phyloP scores from a whole-genome alignment of 73 alveolate species.

The Paramecium pentaurelia region DNA sequence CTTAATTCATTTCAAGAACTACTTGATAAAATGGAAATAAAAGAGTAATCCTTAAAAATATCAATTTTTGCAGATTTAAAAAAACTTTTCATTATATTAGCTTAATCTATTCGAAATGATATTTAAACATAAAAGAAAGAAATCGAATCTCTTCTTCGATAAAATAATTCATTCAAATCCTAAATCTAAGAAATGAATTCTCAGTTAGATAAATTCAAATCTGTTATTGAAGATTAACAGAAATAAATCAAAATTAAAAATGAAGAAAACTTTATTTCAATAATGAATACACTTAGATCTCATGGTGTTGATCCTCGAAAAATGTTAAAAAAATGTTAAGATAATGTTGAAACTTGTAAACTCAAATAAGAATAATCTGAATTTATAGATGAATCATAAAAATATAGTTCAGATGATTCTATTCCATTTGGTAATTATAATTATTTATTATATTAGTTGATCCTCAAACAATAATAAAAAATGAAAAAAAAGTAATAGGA shows the following conservation, averaged over 20 bases:
- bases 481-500: background rate
- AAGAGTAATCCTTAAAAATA: conserved; percentile 20
- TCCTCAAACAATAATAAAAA: background rate
- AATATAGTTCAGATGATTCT: conserved; percentile 48
- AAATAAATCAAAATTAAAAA: conserved; percentile 8
- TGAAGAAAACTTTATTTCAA: conserved; percentile 20
- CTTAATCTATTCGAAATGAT: background rate
- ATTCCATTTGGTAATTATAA: conserved; percentile 18
- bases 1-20: background rate
- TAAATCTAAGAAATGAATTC: background rate
- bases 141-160: background rate
- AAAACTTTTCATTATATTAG: background rate
- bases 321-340: conserved; percentile 14
- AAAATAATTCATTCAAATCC: background rate
- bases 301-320: conserved; percentile 40
- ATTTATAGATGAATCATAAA: background rate
- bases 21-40: background rate
- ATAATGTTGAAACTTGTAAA: conserved; percentile 32
- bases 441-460: background rate
- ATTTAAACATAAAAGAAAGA: background rate
- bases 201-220: background rate
- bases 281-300: conserved; percentile 29
- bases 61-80: conserved; percentile 16
- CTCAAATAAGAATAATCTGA: background rate
- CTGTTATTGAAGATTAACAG: background rate